Conservation (phyloP, 176 grass and related monocot species). For the Alloteropsis semialata region DNA sequence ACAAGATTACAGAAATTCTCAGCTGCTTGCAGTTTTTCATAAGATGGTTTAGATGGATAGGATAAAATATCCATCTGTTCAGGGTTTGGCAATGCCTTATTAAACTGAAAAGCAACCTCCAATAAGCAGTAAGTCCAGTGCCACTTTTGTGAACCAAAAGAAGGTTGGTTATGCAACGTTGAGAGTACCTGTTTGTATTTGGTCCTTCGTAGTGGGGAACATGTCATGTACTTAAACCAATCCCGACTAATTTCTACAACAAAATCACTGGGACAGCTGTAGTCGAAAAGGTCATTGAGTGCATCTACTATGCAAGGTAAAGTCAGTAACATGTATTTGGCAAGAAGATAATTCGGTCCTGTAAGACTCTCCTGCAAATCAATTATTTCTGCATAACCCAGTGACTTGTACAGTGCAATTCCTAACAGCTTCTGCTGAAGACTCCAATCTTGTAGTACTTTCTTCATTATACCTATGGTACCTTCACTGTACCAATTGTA, state of each 20-base stretch:
- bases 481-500: too few species aligned
- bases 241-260: neutral
- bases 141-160: neutral
- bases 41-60: neutral
- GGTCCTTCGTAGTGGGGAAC: neutral
- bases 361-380: neutral
- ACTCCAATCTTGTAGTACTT: neutral
- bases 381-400: neutral
- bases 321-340: neutral
- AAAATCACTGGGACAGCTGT: neutral
- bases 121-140: neutral
- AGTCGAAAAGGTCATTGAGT: neutral
- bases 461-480: too few species aligned
- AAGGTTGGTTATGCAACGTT: neutral
- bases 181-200: neutral
- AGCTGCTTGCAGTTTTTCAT: neutral
- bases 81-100: neutral
- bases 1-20: neutral
- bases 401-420: neutral
- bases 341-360: neutral
- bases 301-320: neutral
- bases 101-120: neutral
- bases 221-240: conserved; percentile 12
- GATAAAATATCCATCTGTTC: neutral
- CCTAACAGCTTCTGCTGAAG: neutral